These are phyloP conservation scores for Aspergillus sp. DNA, from an alignment of 2,329 filamentous ascomycete species.

Conservation along the genomic window DNA sequence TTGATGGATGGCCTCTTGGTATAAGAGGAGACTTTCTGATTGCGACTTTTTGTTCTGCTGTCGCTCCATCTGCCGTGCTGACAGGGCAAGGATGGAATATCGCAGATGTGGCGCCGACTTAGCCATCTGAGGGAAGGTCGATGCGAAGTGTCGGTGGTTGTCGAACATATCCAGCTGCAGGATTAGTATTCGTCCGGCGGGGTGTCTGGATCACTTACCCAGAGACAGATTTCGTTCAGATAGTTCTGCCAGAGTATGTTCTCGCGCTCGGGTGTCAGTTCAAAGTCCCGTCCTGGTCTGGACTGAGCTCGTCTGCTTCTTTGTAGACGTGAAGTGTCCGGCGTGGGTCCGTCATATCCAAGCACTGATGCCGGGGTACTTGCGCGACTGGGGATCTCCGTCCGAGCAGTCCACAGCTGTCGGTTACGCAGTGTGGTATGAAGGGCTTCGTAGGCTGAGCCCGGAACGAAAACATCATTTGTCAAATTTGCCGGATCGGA, in stretches of 20 bases:
- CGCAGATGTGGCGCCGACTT: slow-evolving; percentile 48
- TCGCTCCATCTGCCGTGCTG: slow-evolving; percentile 54
- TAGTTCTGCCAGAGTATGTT: slow-evolving; percentile 36
- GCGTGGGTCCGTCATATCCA: neutral
- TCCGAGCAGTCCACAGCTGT: slow-evolving; percentile 48
- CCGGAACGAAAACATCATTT: slow-evolving; percentile 54
- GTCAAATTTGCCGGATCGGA: slow-evolving; percentile 32
- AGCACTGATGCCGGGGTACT: slow-evolving; percentile 25
- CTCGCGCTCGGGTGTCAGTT: slow-evolving; percentile 33
- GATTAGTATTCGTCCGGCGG: neutral
- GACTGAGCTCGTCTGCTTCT: slow-evolving; percentile 1
- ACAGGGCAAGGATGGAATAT: slow-evolving; percentile 55
- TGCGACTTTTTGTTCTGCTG: slow-evolving; percentile 43
- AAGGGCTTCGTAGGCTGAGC: slow-evolving; percentile 51
- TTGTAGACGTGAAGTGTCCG: too few relatives aligned
- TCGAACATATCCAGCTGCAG: slow-evolving; percentile 57
- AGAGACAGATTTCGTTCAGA: slow-evolving; percentile 32
- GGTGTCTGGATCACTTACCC: slow-evolving; percentile 19
- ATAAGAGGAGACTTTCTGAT: slow-evolving; percentile 51
- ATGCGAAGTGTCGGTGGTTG: slow-evolving; percentile 50
- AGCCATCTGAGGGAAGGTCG: slow-evolving; percentile 51
- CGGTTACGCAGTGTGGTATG: slow-evolving; percentile 50
- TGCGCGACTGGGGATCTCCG: slow-evolving; percentile 39
- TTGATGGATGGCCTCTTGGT: slow-evolving; percentile 55
- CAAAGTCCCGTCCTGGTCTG: slow-evolving; percentile 24